Percentiles rank a stretch among this genome's conserved stretches.
These are phyloP conservation scores for Ceratobasidium sp. DNA, from an alignment of 1,284 basidiomycete species.

Conservation along the genomic window DNA sequence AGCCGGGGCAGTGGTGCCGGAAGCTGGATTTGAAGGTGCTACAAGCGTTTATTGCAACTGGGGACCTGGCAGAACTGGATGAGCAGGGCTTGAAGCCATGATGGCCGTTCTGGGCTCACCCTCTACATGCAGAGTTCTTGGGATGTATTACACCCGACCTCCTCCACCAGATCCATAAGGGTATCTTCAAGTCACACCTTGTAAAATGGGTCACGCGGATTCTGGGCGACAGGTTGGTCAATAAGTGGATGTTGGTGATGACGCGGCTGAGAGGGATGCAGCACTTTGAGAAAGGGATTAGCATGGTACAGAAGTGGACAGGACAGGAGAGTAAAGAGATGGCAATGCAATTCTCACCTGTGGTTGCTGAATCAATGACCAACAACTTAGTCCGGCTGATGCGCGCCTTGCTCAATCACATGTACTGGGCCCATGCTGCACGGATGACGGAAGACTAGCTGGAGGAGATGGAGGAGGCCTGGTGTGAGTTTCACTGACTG, in stretches of 20 bases:
- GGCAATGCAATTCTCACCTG: not conserved
- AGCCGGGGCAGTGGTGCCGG: not conserved
- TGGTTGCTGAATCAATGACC: not conserved
- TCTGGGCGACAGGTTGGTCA: not conserved
- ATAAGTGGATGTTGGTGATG: not conserved
- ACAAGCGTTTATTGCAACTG: not conserved
- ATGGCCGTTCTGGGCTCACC: slow-evolving; percentile 21
- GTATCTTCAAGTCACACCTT: slow-evolving; percentile 42
- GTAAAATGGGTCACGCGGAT: not conserved
- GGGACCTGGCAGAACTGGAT: not conserved
- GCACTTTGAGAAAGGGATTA: slow-evolving; percentile 13
- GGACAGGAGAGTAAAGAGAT: slow-evolving; percentile 14
- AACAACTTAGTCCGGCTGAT: not conserved
- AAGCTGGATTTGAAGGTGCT: not conserved
- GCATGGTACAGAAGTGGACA: slow-evolving; percentile 6
- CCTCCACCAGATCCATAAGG: slow-evolving; percentile 43
- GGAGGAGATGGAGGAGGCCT: slow-evolving; percentile 45
- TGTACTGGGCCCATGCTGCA: not conserved
- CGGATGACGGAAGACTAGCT: slow-evolving; percentile 46
- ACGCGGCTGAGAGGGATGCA: not conserved
- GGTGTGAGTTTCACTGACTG: slow-evolving; percentile 51
- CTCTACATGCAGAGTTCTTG: slow-evolving; percentile 16
- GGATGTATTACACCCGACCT: slow-evolving; percentile 35
- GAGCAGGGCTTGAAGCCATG: not conserved
- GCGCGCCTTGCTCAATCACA: slow-evolving; percentile 1